Evolutionary conservation across 169 alveolate genomes (phyloP).

Genomic region (Perkinsus marinus): DNA sequence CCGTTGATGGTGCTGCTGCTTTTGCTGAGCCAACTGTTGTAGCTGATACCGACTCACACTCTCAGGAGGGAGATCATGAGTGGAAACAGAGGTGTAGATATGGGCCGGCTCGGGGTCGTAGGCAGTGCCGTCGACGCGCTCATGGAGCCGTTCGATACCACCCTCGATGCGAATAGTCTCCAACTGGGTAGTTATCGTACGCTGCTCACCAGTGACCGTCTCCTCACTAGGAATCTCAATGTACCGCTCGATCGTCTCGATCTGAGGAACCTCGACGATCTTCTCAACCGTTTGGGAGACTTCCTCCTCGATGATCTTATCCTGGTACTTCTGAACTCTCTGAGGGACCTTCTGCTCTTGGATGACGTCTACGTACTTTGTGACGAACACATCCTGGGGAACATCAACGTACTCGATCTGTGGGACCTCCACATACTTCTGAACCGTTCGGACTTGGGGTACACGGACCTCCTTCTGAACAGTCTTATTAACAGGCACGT

Average conservation of each 20-base stretch:
- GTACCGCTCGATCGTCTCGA: conserved; percentile 49
- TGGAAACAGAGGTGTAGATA: neutral
- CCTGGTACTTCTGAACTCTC: conserved; percentile 59
- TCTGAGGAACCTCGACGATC: conserved; percentile 57
- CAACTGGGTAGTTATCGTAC: neutral
- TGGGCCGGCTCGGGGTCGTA: neutral
- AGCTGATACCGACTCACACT: neutral
- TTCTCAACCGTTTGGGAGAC: conserved; percentile 53
- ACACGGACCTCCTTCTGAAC: conserved; percentile 56
- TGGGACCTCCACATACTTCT: conserved; percentile 57
- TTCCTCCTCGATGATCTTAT: conserved; percentile 62
- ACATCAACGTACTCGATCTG: conserved; percentile 29
- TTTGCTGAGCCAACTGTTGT: neutral
- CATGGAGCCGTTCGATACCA: neutral
- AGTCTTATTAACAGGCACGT: conserved; percentile 47
- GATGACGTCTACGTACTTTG: conserved; percentile 50
- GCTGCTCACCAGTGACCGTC: neutral
- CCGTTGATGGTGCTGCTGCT: neutral
- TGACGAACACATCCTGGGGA: conserved; percentile 37
- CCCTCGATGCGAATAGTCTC: neutral
- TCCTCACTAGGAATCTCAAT: conserved; percentile 35
- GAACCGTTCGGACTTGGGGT: conserved; percentile 54
- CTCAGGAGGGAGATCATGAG: neutral
- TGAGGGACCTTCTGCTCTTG: conserved; percentile 42
- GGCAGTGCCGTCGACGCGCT: neutral